Evolutionary conservation across 176 grass and related monocot genomes (phyloP).

Genomic region (Thinopyrum elongatum): DNA sequence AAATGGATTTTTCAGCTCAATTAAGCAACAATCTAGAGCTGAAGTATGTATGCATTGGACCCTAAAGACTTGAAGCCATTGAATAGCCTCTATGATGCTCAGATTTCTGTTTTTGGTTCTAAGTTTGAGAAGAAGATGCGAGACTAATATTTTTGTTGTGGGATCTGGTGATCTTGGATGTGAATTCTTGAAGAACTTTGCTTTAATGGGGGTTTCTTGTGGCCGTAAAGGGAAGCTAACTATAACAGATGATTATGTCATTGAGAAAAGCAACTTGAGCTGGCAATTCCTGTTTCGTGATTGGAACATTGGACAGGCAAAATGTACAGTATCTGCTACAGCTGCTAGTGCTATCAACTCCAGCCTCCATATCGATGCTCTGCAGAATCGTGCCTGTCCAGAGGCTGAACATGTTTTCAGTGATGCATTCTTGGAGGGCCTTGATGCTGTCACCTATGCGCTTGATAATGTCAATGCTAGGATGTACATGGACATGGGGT

Average conservation of each 20-base stretch:
- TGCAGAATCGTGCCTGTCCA: conserved; percentile 68
- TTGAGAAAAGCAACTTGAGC: conserved; percentile 81
- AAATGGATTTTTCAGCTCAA: not conserved
- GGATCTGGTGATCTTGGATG: conserved; percentile 80
- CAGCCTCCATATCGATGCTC: conserved; percentile 54
- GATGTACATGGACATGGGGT: conserved; percentile 72
- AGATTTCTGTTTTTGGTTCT: conserved; percentile 78
- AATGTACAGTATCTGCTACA: conserved; percentile 56
- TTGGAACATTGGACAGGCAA: conserved; percentile 62
- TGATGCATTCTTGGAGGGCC: conserved; percentile 68
- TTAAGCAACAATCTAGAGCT: not conserved
- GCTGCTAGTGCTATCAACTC: conserved; percentile 58
- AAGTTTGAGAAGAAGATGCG: conserved; percentile 77
- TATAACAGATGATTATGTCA: conserved; percentile 78
- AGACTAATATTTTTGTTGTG: conserved; percentile 71
- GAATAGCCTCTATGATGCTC: conserved; percentile 58
- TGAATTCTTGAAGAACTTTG: conserved; percentile 80
- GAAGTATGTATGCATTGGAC: conserved; percentile 37
- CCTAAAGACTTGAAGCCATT: conserved; percentile 61
- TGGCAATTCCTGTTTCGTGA: conserved; percentile 72
- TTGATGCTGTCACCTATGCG: conserved; percentile 64
- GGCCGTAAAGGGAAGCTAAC: conserved; percentile 53
- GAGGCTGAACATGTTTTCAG: conserved; percentile 73
- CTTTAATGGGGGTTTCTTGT: conserved; percentile 79
- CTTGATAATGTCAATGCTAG: conserved; percentile 76